phyloP scores from a whole-genome alignment of 2,329 filamentous ascomycete species.

The Colletotrichum neosansevieriae region DNA sequence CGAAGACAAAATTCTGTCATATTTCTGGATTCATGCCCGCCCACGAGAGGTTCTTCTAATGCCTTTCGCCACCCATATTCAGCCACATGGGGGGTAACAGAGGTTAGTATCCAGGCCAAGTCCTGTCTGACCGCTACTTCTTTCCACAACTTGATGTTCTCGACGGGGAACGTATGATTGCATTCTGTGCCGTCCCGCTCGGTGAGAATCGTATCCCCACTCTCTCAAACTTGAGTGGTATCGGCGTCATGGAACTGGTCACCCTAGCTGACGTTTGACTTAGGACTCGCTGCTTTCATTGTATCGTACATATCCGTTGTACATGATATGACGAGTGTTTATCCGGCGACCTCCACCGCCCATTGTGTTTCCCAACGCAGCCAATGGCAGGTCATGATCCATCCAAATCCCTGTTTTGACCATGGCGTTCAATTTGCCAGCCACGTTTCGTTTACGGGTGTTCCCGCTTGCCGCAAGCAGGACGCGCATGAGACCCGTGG shows the following conservation, averaged over 20 bases:
- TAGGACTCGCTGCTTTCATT: background rate
- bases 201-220: slow-evolving; percentile 4
- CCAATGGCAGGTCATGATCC: background rate
- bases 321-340: background rate
- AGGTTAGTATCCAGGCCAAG: background rate
- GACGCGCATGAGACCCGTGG: slow-evolving; percentile 8
- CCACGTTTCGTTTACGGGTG: slow-evolving; percentile 16
- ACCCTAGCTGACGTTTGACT: background rate
- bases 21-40: slow-evolving; percentile 8
- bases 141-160: slow-evolving; percentile 3
- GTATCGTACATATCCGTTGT: slow-evolving; percentile 5
- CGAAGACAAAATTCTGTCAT: slow-evolving; percentile 9
- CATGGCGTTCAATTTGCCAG: slow-evolving; percentile 3
- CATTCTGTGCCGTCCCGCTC: background rate
- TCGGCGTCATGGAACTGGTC: slow-evolving; percentile 3
- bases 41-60: no score
- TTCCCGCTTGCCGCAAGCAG: slow-evolving; percentile 21
- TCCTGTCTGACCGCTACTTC: slow-evolving; percentile 25
- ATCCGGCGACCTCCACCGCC: background rate
- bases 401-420: background rate
- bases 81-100: no score
- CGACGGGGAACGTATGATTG: background rate
- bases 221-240: slow-evolving; percentile 5
- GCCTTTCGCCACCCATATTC: no score
- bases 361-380: background rate